Evolutionary conservation across 441 rosid genomes (phyloP).

Genomic region (Populus tomentosa): DNA sequence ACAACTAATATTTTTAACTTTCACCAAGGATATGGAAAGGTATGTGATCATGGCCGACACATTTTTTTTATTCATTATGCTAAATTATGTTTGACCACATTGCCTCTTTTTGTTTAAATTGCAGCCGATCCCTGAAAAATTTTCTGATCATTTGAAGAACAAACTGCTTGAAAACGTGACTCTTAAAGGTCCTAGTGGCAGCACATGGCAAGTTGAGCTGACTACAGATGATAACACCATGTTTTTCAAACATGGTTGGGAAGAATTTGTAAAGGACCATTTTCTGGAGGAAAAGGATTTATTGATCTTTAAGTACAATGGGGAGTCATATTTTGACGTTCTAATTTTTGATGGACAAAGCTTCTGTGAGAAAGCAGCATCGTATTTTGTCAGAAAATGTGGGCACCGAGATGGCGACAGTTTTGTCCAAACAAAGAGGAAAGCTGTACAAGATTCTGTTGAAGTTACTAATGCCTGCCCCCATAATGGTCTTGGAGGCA

Average conservation of each 20-base stretch:
- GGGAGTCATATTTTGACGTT: constrained; percentile 30
- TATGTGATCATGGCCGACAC: not conserved
- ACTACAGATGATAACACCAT: constrained; percentile 5
- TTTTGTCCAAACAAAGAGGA: constrained; percentile 21
- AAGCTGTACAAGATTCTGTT: constrained; percentile 11
- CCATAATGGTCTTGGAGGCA: constrained; percentile 21
- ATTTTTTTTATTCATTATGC: not conserved
- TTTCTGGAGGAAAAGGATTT: constrained; percentile 26
- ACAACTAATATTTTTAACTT: not conserved
- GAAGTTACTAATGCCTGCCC: constrained; percentile 7
- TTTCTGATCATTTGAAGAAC: constrained; percentile 21
- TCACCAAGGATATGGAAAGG: not conserved
- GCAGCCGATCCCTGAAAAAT: constrained; percentile 17
- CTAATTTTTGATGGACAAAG: constrained; percentile 19
- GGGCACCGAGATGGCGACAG: constrained; percentile 11
- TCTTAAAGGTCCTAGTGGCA: constrained; percentile 30
- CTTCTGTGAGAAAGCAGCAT: constrained; percentile 29
- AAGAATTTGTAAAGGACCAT: constrained; percentile 29
- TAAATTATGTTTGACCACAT: not conserved
- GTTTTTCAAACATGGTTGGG: constrained; percentile 34
- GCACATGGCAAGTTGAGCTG: constrained; percentile 26
- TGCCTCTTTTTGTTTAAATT: not conserved
- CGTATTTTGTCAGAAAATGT: constrained; percentile 29
- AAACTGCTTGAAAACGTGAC: constrained; percentile 21
- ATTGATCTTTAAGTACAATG: constrained; percentile 35